These are phyloP conservation scores for Suillus ampliporus DNA, from an alignment of 768 basidiomycete genomes.

Conservation along the genomic window DNA sequence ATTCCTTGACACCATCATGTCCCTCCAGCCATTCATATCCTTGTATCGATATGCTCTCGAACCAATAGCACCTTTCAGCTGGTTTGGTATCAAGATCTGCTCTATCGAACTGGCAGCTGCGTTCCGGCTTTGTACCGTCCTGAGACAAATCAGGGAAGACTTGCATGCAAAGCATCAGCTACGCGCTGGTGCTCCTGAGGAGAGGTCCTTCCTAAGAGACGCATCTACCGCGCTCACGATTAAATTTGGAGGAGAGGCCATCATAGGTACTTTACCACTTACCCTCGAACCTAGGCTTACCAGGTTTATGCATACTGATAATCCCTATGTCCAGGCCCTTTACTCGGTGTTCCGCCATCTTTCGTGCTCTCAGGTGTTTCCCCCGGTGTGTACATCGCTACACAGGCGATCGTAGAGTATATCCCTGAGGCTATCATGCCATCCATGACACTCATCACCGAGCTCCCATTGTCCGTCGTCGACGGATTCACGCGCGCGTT, in stretches of 20 bases:
- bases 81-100: constrained; percentile 64
- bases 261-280: constrained; percentile 54
- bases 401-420: constrained; percentile 65
- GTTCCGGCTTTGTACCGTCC: constrained; percentile 68
- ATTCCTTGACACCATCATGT: constrained; percentile 31
- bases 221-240: constrained; percentile 63
- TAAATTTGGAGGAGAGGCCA: constrained; percentile 78
- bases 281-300: constrained; percentile 7
- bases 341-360: constrained; percentile 71
- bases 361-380: constrained; percentile 77
- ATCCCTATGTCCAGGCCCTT: constrained; percentile 53
- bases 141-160: constrained; percentile 69
- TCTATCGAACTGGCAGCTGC: constrained; percentile 75
- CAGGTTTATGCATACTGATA: neutral
- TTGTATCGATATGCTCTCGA: constrained; percentile 57
- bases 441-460: constrained; percentile 54
- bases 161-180: constrained; percentile 49
- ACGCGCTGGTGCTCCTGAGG: constrained; percentile 45
- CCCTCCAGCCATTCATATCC: constrained; percentile 47
- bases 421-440: constrained; percentile 68
- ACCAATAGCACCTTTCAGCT: constrained; percentile 69
- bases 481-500: constrained; percentile 83
- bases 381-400: constrained; percentile 62
- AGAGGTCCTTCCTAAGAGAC: constrained; percentile 62
- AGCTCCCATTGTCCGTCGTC: constrained; percentile 73